Evolutionary conservation across 2,329 filamentous ascomycete species (phyloP), one percentile per base, ranked within the genome.

Genomic region (Fusarium pseudoanthophilum): DNA sequence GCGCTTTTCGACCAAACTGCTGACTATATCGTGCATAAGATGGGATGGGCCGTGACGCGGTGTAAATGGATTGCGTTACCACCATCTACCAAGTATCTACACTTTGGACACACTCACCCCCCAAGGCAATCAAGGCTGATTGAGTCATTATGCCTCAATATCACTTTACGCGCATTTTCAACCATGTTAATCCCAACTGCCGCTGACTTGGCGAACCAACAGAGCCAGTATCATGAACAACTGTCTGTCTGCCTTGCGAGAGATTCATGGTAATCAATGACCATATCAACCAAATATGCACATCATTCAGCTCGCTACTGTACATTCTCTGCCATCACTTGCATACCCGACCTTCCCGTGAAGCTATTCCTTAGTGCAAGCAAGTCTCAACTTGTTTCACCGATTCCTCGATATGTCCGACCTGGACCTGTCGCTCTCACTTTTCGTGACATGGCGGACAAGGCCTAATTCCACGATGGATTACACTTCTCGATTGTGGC

Each of bases 11-110:
- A 30, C 24, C n/a, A 53, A 61, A 37, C 70, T 51, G 70, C 60
- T 73, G 70, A 63, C 48, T 56, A 36, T 52, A 67, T 60, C 28
- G 57, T 59, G 61, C 53, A 73, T 71, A 49, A 39, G 26, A 39
- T 59, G 49, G 16, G 51, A n/a, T 68, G 37, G 32, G 48, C n/a
- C 18, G 30, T 30, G 63, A 56, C 39, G 52, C 32, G 36, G 49
- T 55, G 51, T 16, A 42, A 64, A 32, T 39, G 26, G 34, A 30
- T n/a, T 28, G 46, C 32, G 43, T 64, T 55, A 60, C 62, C 62
- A 55, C 40, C 48, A 57, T 66, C 34, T 64, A 28, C 36, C 36
- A 39, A 55, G 28, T 36, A 64, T 57, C 26, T 66, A 21, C 60
- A 66, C 34, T 59, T 68, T 68, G 8, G 24, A 42, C 51, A 10